Evolutionary conservation across 257 asterid species (phyloP), one percentile per base, ranked within the genome.

Genomic region (Solanum paucissectum): DNA sequence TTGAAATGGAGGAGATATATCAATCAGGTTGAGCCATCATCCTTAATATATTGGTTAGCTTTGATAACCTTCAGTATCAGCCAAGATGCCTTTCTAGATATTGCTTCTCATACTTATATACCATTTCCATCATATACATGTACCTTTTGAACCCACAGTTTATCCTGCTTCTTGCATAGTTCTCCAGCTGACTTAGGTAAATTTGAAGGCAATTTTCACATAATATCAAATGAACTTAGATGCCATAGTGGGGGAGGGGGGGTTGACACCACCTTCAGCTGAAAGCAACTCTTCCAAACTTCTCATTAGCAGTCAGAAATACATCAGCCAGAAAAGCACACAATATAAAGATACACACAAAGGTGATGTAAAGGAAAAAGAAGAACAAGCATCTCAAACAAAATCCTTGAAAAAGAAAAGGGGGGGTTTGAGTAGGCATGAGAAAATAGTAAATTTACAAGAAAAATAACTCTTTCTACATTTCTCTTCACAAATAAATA

Each of bases 381-480:
- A 77, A 25, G 42, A 32, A 49, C 42, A 87, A 83, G 87, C 27
- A 71, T 37, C 73, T 79, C 89, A 29, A 49, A 71, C n/a, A 44
- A 79, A 83, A 79, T 42, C 69, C 84, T 62, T 86, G 79, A 72
- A 44, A 46, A 33, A 23, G 42, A 40, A 20, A 37, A 46, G 29
- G 29, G 44, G 64, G 69, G 44, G 29, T 42, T 79, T 42, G 85
- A 81, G 42, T 81, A 29, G 68, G 85, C 85, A 81, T 81, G 68
- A 81, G 68, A 62, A 81, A 14, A 81, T 27, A 81, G 85, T 81
- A 46, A 90, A 89, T 87, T 86, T 90, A 87, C 90, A 87, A 68
- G 89, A 91, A 86, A 85, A 76, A 81, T 86, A 88, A 8, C 9
- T 44, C 87, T 89, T 87, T 88, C 92, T 88, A 83, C 46, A 85